These are phyloP conservation scores for Pseudocercospora ulei DNA, from an alignment of 2,329 filamentous ascomycete genomes.

Conservation along the genomic window DNA sequence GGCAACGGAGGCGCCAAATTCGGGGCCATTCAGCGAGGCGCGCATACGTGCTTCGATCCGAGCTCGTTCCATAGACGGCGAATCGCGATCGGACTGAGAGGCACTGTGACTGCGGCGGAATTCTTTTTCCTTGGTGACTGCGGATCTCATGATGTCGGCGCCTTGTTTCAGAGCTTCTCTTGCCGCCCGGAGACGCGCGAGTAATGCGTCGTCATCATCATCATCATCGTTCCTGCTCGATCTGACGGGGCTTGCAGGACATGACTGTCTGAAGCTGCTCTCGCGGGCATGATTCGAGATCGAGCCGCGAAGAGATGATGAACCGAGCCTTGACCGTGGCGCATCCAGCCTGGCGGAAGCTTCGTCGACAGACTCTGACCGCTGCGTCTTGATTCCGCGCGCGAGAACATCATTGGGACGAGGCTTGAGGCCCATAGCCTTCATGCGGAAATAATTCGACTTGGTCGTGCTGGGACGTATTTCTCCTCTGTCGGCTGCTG, in stretches of 20 bases:
- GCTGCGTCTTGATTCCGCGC: slow-evolving; percentile 24
- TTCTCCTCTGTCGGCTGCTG: slow-evolving; percentile 30
- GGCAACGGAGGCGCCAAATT: slow-evolving; percentile 4
- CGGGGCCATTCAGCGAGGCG: slow-evolving; percentile 18
- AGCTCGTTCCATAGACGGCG: slow-evolving; percentile 31
- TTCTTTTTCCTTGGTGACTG: slow-evolving; percentile 21
- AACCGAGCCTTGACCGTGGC: slow-evolving; percentile 5
- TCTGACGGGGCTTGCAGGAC: slow-evolving; percentile 15
- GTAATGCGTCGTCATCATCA: slow-evolving; percentile 32
- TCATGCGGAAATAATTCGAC: slow-evolving; percentile 45
- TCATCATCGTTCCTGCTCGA: slow-evolving; percentile 21
- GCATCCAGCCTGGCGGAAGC: slow-evolving; percentile 7
- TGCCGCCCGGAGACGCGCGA: slow-evolving; percentile 31
- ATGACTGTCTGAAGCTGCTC: slow-evolving; percentile 17
- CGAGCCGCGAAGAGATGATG: slow-evolving; percentile 12
- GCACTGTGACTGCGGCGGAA: slow-evolving; percentile 22
- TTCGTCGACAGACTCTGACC: slow-evolving; percentile 20
- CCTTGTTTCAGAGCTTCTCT: slow-evolving; percentile 27
- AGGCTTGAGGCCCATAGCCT: slow-evolving; percentile 42
- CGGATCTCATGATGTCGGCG: slow-evolving; percentile 16
- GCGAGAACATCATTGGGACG: slow-evolving; percentile 27
- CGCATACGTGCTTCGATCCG: slow-evolving; percentile 30
- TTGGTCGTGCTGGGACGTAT: slow-evolving; percentile 37
- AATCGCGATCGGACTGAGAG: slow-evolving; percentile 27
- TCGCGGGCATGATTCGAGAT: slow-evolving; percentile 10